Conservation (phyloP, 345 rosid genomes). For the Draba incana region DNA sequence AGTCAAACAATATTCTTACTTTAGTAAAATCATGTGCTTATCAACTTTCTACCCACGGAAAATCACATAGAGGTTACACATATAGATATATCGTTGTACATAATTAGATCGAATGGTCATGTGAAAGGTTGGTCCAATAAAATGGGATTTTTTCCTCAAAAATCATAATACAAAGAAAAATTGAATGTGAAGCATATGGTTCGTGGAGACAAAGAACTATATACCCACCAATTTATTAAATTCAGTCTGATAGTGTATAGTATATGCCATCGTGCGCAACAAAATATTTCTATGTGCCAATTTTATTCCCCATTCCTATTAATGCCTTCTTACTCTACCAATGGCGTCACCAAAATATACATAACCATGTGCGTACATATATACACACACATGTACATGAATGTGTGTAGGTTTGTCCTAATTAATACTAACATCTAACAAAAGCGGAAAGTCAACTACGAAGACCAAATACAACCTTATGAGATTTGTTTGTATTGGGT, state of each 20-base stretch:
- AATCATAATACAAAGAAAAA: slow-evolving; percentile 25
- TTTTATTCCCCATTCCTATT: slow-evolving; percentile 21
- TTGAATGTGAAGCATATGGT: slow-evolving; percentile 35
- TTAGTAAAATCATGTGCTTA: slow-evolving; percentile 28
- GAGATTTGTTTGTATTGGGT: slow-evolving; percentile 35
- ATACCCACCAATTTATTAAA: slow-evolving; percentile 39
- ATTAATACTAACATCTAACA: not conserved
- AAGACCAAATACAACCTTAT: slow-evolving; percentile 6
- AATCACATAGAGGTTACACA: not conserved
- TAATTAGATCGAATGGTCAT: slow-evolving; percentile 29
- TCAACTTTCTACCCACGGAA: slow-evolving; percentile 13
- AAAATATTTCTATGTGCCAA: slow-evolving; percentile 29
- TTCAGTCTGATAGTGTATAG: slow-evolving; percentile 11
- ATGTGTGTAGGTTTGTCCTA: slow-evolving; percentile 15
- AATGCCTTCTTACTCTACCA: slow-evolving; percentile 53
- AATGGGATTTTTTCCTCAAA: slow-evolving; percentile 5
- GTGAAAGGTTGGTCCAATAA: slow-evolving; percentile 32
- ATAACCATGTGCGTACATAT: slow-evolving; percentile 32
- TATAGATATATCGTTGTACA: not conserved
- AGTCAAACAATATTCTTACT: slow-evolving; percentile 14
- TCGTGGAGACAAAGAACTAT: slow-evolving; percentile 44
- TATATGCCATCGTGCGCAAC: slow-evolving; percentile 43
- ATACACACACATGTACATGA: not conserved
- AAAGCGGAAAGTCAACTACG: slow-evolving; percentile 31
- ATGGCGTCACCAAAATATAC: slow-evolving; percentile 47